Evolutionary conservation across 2,329 filamentous ascomycete genomes (phyloP), one percentile per base, ranked within the genome.

Genomic region (Ophiostoma quercus): DNA sequence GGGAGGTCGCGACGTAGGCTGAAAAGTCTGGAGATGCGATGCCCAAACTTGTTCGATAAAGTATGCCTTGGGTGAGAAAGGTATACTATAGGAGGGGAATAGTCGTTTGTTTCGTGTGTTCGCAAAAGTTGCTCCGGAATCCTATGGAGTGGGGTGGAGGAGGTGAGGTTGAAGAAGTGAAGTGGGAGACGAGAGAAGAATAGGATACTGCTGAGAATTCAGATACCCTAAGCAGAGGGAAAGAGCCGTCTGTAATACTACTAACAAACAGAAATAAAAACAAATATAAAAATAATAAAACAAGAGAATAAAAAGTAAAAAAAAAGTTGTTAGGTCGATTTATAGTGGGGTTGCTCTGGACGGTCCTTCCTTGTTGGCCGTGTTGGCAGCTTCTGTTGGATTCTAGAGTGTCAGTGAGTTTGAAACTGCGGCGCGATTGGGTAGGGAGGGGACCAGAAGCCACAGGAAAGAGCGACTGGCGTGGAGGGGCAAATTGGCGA

Each of bases 351-450:
- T 65, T 65, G 34, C 25, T 11, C 32, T 41, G 16, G 62, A 14
- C 37, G 29, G n/a, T 37, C 25, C 25, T 60, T 60, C 22, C 54
- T 60, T 14, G 54, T 32, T 43, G 41, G 41, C 41, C 41, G 16
- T 63, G 60, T 63, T 63, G 51, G 51, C 57, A 65, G 62, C 62
- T 65, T 65, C 62, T 65, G 34, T 65, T 14, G 62, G 62, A 39
- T 65, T 65, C 62, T 65, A 65, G 32, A 63, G 57, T 32, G 25
- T 62, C 12, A 62, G 22, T 16, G 57, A 14, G 4, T 16, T 25
- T 9, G 39, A 39, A 63, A 63, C 16, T 37, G n/a, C 34, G 39
- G 62, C 62, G 34, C 62, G 62, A 65, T 39, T 37, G 32, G n/a
- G 62, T 39, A 16, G 57, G 47, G 65, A 47, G 51, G 51, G 51